Percentiles rank a stretch among this genome's conserved stretches.
Conservation (phyloP, 306 rosid genomes). For the Vigna unguiculata region DNA sequence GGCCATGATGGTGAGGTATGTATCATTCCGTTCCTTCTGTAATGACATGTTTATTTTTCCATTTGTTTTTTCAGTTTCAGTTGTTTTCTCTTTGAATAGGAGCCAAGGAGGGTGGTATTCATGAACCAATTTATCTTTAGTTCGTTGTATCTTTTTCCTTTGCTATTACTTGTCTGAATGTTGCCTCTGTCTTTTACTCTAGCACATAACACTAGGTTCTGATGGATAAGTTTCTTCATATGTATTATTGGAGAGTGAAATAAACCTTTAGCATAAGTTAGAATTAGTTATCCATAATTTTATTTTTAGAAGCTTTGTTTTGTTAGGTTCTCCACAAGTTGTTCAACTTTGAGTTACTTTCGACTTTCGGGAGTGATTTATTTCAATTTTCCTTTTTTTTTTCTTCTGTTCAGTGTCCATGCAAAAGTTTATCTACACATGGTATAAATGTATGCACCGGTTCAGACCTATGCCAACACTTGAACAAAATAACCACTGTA, state of each 20-base stretch:
- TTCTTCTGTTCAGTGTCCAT: neutral
- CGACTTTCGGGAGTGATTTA: neutral
- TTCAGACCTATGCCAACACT: neutral
- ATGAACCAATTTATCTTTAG: neutral
- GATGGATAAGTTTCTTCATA: neutral
- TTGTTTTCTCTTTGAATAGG: neutral
- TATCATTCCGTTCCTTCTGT: slow-evolving; percentile 17
- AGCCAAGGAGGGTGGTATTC: neutral
- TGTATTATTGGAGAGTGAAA: neutral
- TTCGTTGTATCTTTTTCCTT: neutral
- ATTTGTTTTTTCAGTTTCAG: no score
- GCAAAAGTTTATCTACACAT: neutral
- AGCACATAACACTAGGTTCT: neutral
- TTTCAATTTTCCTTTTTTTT: neutral
- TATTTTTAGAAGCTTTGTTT: neutral
- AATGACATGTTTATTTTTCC: neutral
- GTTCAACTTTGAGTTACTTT: neutral
- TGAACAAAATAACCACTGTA: neutral
- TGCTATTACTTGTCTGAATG: slow-evolving; percentile 5
- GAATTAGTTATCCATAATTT: neutral
- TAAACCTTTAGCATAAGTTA: neutral
- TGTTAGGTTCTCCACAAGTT: neutral
- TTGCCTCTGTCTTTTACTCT: neutral
- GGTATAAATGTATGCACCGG: neutral
- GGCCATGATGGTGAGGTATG: slow-evolving; percentile 92